Evolutionary conservation across 192 early-diverging fungal species (phyloP), one percentile per base, ranked within the genome.

Genomic region (Coemansia sp.): DNA sequence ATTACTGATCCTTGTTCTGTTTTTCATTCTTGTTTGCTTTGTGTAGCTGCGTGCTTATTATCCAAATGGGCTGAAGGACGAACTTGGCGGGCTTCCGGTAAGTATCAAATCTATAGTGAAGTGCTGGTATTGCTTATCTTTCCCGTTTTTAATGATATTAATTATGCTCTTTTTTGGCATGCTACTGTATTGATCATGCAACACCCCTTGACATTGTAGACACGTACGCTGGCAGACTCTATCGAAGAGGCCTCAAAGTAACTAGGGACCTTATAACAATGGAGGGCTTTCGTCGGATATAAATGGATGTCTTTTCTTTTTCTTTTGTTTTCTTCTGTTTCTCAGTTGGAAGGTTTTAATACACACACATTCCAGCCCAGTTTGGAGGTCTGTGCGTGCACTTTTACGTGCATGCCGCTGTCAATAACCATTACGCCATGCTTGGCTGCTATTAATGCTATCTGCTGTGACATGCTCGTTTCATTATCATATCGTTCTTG

Each of bases 61-160:
- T 48, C 85, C 86, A 37, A 86, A 88, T 67, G 90, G 90, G n/a
- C 87, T 91, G 52, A 84, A 85, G 69, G 79, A 87, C 12, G 85
- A 87, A 32, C 83, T 91, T 59, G 90, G 89, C 42, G 85, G 75
- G 63, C 47, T 78, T 32, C 73, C 79, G 10, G 76, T 68, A 67
- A 64, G 67, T 61, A 56, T 23, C 23, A 53, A 7, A 13, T 6
- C 4, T 23, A 18, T 23, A 50, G 48, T n/a, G 12, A 50, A 32
- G 32, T 32, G 32, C 32, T 15, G 49, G 19, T 44, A 38, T 37
- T 26, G 38, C 54, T 56, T 11, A n/a, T 21, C 13, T n/a, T 16
- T n/a, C 37, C 58, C 3, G 61, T 9, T 44, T 5, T 19, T 62
- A 43, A 6, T 47, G 47, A 62, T 47, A 32, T 42, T 16, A 10